These are phyloP conservation scores for Fusarium piperis DNA, from an alignment of 2,329 filamentous ascomycete species.

Conservation along the genomic window DNA sequence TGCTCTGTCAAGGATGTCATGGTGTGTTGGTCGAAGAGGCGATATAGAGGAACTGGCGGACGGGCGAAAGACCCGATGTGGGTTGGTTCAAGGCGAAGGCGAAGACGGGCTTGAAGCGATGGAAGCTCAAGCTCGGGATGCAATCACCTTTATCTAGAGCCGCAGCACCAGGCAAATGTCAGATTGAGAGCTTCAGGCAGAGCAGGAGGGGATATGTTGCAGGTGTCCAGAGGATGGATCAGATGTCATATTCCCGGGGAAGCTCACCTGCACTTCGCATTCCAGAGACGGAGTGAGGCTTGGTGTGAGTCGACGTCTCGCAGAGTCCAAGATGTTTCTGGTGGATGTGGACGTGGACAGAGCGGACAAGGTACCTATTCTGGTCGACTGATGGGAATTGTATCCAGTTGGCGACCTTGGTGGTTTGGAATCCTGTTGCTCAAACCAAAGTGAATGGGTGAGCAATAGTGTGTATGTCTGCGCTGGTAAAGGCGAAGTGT, in stretches of 20 bases:
- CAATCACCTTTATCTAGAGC: conserved; percentile 40
- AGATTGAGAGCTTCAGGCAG: conserved; percentile 15
- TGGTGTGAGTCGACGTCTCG: conserved; percentile 30
- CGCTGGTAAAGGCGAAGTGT: background rate
- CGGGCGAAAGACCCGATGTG: conserved; percentile 8
- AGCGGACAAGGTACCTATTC: conserved; percentile 10
- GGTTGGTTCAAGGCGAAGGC: conserved; percentile 24
- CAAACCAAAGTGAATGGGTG: conserved; percentile 1
- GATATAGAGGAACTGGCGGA: background rate
- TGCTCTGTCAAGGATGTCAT: conserved; percentile 46
- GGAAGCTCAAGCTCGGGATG: conserved; percentile 33
- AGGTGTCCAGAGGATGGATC: conserved; percentile 14
- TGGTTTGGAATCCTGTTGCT: background rate
- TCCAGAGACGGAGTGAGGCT: conserved; percentile 38
- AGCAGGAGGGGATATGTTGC: conserved; percentile 17
- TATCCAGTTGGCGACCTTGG: conserved; percentile 2
- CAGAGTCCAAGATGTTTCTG: conserved; percentile 34
- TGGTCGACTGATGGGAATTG: conserved; percentile 9
- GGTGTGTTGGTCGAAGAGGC: conserved; percentile 20
- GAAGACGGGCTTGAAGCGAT: conserved; percentile 26
- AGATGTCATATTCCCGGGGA: conserved; percentile 15
- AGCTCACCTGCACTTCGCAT: conserved; percentile 44
- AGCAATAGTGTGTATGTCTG: conserved; percentile 4
- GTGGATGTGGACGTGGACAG: conserved; percentile 8
- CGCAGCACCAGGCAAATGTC: conserved; percentile 25